phyloP scores from a whole-genome alignment of 2,329 filamentous ascomycete genomes.

The Penicillium oxalicum region DNA sequence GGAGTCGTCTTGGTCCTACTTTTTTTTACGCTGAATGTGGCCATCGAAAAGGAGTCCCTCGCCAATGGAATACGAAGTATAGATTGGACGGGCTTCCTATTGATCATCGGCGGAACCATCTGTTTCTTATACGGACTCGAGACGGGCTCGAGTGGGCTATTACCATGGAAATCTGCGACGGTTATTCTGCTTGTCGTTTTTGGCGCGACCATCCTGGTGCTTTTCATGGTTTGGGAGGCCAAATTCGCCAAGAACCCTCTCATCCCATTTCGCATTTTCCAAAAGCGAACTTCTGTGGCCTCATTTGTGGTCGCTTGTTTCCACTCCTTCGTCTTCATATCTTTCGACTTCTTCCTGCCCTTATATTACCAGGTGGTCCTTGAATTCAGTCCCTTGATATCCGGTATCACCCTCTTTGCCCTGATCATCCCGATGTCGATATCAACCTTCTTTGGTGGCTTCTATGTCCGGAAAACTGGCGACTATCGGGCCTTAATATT shows the following conservation, averaged over 20 bases:
- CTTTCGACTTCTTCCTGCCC: slow-evolving; percentile 8
- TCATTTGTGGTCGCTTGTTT: slow-evolving; percentile 5
- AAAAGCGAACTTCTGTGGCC: not conserved
- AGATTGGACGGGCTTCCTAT: slow-evolving; percentile 8
- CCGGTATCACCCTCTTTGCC: slow-evolving; percentile 5
- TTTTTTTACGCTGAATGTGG: slow-evolving; percentile 1
- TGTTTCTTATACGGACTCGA: slow-evolving; percentile 9
- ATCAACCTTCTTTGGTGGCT: not conserved
- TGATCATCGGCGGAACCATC: slow-evolving; percentile 7
- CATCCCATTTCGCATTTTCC: slow-evolving; percentile 5
- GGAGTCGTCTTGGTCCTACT: not conserved
- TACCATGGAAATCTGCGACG: not conserved
- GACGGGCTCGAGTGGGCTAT: not conserved
- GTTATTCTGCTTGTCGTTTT: slow-evolving; percentile 3
- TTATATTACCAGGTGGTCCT: slow-evolving; percentile 9
- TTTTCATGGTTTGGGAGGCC: slow-evolving; percentile 5
- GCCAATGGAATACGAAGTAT: not conserved
- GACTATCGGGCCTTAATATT: slow-evolving; percentile 1
- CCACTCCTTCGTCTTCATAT: slow-evolving; percentile 7
- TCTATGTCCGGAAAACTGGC: slow-evolving; percentile 3
- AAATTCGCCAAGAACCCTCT: slow-evolving; percentile 7
- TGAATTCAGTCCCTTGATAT: slow-evolving; percentile 3
- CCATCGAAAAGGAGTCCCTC: not conserved
- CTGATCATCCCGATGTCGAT: slow-evolving; percentile 6
- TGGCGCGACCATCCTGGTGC: slow-evolving; percentile 1